Evolutionary conservation across 768 basidiomycete genomes (phyloP).

Genomic region (Naganishia friedmannii): DNA sequence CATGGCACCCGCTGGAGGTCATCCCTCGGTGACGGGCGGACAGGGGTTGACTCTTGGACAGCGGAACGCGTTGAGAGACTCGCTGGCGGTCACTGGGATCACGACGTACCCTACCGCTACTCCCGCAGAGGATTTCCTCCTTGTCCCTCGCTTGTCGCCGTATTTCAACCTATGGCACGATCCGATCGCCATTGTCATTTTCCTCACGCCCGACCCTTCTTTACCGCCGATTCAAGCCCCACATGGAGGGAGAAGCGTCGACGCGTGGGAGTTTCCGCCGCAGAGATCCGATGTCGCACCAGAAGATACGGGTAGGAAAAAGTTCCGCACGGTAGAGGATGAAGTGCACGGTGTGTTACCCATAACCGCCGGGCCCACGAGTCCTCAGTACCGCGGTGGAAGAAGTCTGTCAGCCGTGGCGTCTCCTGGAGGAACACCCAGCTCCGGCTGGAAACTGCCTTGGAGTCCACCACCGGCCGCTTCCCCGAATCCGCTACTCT

Average conservation of each 20-base stretch:
- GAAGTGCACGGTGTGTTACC: constrained; percentile 42
- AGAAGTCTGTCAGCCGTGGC: background rate
- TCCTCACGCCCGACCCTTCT: constrained; percentile 57
- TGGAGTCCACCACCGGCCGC: constrained; percentile 39
- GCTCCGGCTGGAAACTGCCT: constrained; percentile 42
- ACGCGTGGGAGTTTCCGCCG: constrained; percentile 72
- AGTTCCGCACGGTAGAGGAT: constrained; percentile 37
- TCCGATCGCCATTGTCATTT: constrained; percentile 65
- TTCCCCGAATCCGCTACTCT: constrained; percentile 23
- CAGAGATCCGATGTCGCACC: constrained; percentile 49
- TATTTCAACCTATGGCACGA: constrained; percentile 69
- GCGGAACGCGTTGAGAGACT: constrained; percentile 65
- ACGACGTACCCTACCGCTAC: constrained; percentile 63
- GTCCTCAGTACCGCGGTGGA: constrained; percentile 1
- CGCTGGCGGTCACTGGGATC: constrained; percentile 53
- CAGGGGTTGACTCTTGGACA: constrained; percentile 54
- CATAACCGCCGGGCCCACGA: constrained; percentile 45
- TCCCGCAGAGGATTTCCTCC: constrained; percentile 71
- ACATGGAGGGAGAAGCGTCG: constrained; percentile 58
- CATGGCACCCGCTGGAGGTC: constrained; percentile 34
- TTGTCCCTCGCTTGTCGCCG: constrained; percentile 68
- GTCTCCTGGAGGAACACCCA: constrained; percentile 25
- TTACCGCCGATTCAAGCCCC: constrained; percentile 42
- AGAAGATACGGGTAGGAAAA: constrained; percentile 46
- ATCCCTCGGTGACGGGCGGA: constrained; percentile 29